phyloP scores from a whole-genome alignment of 768 basidiomycete species.

The Solioccasus polychromus region DNA sequence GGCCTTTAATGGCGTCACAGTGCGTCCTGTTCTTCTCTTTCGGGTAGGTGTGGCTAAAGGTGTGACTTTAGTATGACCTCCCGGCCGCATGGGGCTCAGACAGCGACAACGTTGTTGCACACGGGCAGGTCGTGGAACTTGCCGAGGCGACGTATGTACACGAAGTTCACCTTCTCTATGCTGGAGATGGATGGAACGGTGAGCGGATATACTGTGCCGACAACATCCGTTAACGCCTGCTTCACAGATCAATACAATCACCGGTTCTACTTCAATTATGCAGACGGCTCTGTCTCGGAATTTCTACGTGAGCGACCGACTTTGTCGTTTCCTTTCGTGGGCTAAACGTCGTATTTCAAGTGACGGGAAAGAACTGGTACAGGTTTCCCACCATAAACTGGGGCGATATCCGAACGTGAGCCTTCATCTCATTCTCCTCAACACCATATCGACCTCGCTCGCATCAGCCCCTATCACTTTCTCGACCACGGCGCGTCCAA shows the following conservation, averaged over 20 bases:
- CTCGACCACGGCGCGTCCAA: conserved; percentile 31
- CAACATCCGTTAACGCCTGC: not conserved
- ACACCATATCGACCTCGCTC: not conserved
- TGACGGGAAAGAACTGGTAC: conserved; percentile 46
- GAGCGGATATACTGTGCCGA: conserved; percentile 5
- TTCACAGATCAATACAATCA: conserved; percentile 32
- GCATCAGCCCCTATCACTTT: conserved; percentile 44
- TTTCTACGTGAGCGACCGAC: conserved; percentile 31
- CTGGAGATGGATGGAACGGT: conserved; percentile 39
- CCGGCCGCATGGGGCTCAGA: conserved; percentile 40
- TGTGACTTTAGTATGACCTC: conserved; percentile 38
- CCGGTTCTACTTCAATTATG: conserved; percentile 37
- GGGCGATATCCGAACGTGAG: conserved; percentile 45
- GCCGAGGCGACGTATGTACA: conserved; percentile 37
- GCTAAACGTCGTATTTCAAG: conserved; percentile 23
- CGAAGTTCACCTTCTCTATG: conserved; percentile 48
- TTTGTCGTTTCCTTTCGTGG: not conserved
- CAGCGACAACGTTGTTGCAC: conserved; percentile 44
- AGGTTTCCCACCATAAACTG: conserved; percentile 38
- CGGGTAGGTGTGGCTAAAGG: not conserved
- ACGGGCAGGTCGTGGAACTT: conserved; percentile 40
- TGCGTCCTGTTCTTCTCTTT: conserved; percentile 12
- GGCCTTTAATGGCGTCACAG: conserved; percentile 39
- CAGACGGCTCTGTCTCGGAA: conserved; percentile 33
- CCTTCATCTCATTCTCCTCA: not conserved